Evolutionary conservation across 495 filamentous ascomycete genomes (phyloP).

Genomic region (Trichoderma parareesei): DNA sequence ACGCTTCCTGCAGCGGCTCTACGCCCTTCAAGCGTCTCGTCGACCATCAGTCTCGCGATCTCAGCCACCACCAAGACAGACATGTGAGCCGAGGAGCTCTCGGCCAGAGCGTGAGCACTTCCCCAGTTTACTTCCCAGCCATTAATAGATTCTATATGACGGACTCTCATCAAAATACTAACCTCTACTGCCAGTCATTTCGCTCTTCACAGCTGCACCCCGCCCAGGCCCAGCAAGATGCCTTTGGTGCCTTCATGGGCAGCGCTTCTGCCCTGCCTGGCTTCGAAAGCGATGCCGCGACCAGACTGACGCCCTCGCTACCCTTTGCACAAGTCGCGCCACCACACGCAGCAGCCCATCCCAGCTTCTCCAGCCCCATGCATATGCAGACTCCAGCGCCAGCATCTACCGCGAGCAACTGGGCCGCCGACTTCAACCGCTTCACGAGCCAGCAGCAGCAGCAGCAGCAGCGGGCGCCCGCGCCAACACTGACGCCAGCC

Average conservation of each 20-base stretch:
- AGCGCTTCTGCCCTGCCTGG: background rate
- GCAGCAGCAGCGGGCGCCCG: background rate
- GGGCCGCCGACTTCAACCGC: slow-evolving; percentile 10
- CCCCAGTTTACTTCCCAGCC: background rate
- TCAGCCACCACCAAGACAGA: slow-evolving; percentile 65
- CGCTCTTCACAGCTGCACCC: slow-evolving; percentile 4
- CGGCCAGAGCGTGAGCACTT: slow-evolving; percentile 1
- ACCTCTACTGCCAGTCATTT: background rate
- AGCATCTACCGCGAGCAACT: background rate
- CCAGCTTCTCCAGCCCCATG: background rate
- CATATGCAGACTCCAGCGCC: background rate
- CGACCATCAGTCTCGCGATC: slow-evolving; percentile 58
- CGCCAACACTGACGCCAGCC: background rate
- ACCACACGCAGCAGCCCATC: slow-evolving; percentile 4
- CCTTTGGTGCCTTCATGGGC: slow-evolving; percentile 12
- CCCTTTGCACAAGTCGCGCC: slow-evolving; percentile 3
- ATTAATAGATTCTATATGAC: no score
- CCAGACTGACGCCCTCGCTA: background rate
- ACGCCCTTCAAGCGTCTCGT: slow-evolving; percentile 54
- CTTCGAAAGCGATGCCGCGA: background rate
- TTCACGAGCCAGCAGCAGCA: background rate
- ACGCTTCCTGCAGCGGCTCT: slow-evolving; percentile 13
- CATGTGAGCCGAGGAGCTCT: slow-evolving; percentile 32
- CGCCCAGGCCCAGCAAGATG: slow-evolving; percentile 8
- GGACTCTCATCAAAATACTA: no score